phyloP scores from a whole-genome alignment of 208 protist genomes.

The Acanthamoeba royreba region DNA sequence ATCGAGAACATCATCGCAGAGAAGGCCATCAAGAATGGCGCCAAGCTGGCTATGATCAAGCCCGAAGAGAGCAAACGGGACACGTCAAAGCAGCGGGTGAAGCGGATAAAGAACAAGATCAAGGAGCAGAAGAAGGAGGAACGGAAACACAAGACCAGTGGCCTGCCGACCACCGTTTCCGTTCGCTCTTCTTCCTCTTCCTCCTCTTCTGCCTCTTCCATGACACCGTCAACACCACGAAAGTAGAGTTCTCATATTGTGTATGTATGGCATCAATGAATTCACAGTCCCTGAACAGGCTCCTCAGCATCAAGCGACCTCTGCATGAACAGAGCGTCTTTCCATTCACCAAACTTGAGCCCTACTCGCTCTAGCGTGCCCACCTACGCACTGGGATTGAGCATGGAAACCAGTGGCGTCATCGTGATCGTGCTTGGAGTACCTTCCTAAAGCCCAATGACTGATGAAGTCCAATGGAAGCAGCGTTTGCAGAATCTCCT shows the following conservation, averaged over 20 bases:
- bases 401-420: no score
- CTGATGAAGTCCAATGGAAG: neutral
- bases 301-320: neutral
- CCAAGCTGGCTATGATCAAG: neutral
- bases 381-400: neutral
- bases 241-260: no score
- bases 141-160: neutral
- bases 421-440: no score
- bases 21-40: neutral
- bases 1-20: neutral
- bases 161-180: neutral
- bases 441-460: neutral
- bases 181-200: neutral
- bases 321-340: slow-evolving; percentile 13
- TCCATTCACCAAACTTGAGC: slow-evolving; percentile 18
- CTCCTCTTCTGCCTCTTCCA: no score
- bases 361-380: neutral
- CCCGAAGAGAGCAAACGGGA: neutral
- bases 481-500: neutral
- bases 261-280: no score
- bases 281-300: no score
- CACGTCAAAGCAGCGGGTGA: neutral
- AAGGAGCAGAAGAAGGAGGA: neutral
- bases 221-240: neutral
- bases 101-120: slow-evolving; percentile 3